These are phyloP conservation scores for Pulveroboletus sp. DNA, from an alignment of 768 basidiomycete species.

Conservation along the genomic window DNA sequence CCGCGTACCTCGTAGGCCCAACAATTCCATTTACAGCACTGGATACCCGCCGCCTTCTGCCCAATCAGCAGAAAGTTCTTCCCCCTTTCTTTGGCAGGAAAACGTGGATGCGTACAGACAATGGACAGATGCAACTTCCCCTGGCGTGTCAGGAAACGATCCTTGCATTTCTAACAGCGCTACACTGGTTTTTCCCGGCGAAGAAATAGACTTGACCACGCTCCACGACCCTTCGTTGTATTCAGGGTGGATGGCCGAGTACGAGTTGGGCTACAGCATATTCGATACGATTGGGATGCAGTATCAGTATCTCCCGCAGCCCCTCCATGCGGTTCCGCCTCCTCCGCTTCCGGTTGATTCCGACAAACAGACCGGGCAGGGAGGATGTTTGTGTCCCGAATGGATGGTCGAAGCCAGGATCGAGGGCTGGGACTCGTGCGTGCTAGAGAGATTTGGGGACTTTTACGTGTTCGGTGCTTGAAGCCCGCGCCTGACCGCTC, in stretches of 20 bases:
- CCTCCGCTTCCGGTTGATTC: background rate
- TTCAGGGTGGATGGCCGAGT: conserved; percentile 7
- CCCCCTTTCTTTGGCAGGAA: background rate
- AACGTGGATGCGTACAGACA: background rate
- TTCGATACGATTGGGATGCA: background rate
- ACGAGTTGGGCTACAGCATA: background rate
- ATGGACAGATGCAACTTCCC: background rate
- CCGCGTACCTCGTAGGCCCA: background rate
- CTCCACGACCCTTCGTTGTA: background rate
- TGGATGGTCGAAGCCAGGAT: conserved; percentile 12
- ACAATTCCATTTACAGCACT: background rate
- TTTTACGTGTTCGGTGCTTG: background rate
- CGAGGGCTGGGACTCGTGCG: conserved; percentile 11
- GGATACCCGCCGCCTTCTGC: background rate
- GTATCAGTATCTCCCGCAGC: background rate
- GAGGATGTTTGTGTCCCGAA: conserved; percentile 11
- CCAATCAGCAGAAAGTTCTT: background rate
- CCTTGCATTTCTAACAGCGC: background rate
- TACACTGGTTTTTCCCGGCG: background rate
- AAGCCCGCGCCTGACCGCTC: background rate
- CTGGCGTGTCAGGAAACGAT: background rate
- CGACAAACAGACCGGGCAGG: background rate
- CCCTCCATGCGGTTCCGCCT: background rate
- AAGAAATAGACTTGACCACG: background rate
- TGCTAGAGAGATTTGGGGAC: background rate